Evolutionary conservation across 345 rosid genomes (phyloP), one percentile per base, ranked within the genome.

Genomic region (Euphorbia tirucalli): DNA sequence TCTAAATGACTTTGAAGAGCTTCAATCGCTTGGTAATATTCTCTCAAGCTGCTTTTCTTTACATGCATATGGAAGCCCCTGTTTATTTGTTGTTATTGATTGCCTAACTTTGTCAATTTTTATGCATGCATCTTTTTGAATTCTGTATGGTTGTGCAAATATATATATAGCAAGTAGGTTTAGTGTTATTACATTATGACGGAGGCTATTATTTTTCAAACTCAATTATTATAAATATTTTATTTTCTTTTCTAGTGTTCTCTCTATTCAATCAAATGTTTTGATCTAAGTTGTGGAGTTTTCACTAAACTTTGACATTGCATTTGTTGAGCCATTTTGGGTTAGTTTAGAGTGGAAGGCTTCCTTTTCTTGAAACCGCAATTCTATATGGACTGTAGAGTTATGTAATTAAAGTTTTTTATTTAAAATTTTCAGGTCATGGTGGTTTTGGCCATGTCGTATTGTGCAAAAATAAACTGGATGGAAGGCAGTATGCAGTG

Each of bases 371-470:
- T 50, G 24, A 46, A 64, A 32, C 41, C 46, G 30, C 62, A 71
- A 37, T 49, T 25, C 16, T 27, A 19, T n/a, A 39, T 64, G 27
- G 43, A 54, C 19, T 65, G 1, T 70, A 46, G 4, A 46, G 52
- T 13, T 13, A 16, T 44, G 2, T 57, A 35, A 60, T 68, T 24
- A 49, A 31, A 6, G 48, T 48, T 60, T 61, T 31, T 15, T 32
- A 32, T 24, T n/a, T 21, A 28, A 9, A 48, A 27, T 18, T 14
- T 35, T 61, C 79, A 94, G 98, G 98, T 67, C 98, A 90, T 77
- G 98, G 98, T 69, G 96, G 96, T 76, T 94, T 94, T 72, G 98
- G 95, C 57, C 95, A 87, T 74, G 98, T 94, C 72, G 93, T 94
- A 6, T 76, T 94, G 48, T 92, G 98, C 85, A 90, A 91, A 87